Percentiles rank a stretch among this genome's conserved stretches.
phyloP scores from a whole-genome alignment of 495 filamentous ascomycete genomes.

The Articulospora tetracladia region DNA sequence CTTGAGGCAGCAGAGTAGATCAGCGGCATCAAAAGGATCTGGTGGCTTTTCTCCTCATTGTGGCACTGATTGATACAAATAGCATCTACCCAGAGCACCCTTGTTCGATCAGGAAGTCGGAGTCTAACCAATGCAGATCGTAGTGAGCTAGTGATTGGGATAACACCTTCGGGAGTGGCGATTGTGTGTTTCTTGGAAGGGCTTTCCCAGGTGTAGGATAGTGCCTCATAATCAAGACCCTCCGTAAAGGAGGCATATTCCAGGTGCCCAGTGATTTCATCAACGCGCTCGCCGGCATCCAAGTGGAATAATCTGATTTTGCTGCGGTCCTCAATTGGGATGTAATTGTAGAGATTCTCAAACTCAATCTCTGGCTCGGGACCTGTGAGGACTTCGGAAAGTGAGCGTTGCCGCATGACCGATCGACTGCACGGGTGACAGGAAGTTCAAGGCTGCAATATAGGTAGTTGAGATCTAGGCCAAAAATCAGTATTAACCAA shows the following conservation, averaged over 20 bases:
- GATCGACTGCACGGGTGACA: no score
- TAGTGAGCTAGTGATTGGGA: conserved; percentile 1
- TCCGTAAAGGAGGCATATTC: neutral
- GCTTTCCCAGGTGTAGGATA: conserved; percentile 24
- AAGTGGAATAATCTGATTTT: conserved; percentile 1
- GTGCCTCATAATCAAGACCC: conserved; percentile 14
- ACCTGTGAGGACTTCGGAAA: no score
- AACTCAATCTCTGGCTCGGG: no score
- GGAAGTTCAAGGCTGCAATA: no score
- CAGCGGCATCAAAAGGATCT: conserved; percentile 14
- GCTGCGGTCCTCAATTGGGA: neutral
- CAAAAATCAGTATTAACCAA: no score
- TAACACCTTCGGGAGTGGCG: conserved; percentile 2
- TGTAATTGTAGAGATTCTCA: no score
- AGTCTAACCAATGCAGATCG: neutral
- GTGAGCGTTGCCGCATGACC: no score
- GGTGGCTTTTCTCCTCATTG: conserved; percentile 13
- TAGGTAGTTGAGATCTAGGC: no score
- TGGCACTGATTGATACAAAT: conserved; percentile 19
- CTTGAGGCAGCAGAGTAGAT: conserved; percentile 9
- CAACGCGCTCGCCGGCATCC: neutral
- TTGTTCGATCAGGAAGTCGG: neutral
- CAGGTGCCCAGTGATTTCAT: neutral
- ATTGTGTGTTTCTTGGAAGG: conserved; percentile 6
- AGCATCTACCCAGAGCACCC: conserved; percentile 16